A percentile compares a stretch with the other conserved stretches of the same genome.
These are phyloP conservation scores for Eucalyptus regnans DNA, from an alignment of 345 rosid species.

Conservation along the genomic window DNA sequence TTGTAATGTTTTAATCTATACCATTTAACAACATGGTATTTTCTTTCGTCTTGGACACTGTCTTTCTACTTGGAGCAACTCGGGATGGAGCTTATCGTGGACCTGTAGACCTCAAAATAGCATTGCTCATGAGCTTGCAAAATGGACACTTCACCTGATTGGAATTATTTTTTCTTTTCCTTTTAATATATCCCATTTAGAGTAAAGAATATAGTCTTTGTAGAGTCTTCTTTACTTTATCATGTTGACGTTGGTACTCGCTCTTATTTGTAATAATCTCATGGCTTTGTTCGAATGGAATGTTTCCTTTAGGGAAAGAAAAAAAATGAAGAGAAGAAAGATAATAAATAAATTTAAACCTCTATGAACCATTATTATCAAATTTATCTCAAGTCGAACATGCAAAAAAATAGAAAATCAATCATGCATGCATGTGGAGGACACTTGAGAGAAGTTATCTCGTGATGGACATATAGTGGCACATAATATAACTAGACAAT, in stretches of 20 bases:
- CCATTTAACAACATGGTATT: not conserved
- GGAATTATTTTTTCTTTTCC: not conserved
- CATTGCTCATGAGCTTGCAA: not conserved
- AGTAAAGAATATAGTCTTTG: not conserved
- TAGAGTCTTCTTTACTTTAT: not conserved
- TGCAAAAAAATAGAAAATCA: not conserved
- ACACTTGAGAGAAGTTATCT: not conserved
- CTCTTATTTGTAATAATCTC: not conserved
- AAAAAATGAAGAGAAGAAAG: not conserved
- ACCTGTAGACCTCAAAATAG: not conserved
- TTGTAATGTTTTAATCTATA: not conserved
- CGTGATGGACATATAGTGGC: not conserved
- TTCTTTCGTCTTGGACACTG: not conserved
- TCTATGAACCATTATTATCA: not conserved
- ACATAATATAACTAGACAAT: accelerated
- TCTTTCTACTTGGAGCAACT: not conserved
- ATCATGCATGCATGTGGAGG: not conserved
- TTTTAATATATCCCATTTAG: not conserved
- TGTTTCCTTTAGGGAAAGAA: not conserved
- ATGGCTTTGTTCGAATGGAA: not conserved
- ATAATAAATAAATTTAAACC: no score
- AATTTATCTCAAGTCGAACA: not conserved
- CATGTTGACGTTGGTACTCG: not conserved
- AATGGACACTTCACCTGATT: not conserved
- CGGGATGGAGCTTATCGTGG: not conserved